These are phyloP conservation scores for Parafenestella ontariensis DNA, from an alignment of 2,329 filamentous ascomycete genomes.

Conservation along the genomic window DNA sequence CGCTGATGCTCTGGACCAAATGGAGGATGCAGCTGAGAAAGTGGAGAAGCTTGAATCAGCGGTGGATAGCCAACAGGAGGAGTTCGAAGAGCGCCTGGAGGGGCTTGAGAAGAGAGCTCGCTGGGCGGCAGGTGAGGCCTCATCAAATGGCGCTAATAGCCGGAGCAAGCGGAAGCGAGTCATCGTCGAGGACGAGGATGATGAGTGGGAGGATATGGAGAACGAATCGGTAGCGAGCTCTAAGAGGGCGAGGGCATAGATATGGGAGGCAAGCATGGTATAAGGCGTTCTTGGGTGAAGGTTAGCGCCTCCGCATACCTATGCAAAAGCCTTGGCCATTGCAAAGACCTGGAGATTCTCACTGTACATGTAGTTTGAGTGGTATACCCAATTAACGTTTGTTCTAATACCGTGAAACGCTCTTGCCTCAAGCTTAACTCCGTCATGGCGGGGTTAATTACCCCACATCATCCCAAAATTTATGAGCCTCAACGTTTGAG, in stretches of 20 bases:
- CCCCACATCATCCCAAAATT: constrained; percentile 36
- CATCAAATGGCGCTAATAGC: constrained; percentile 19
- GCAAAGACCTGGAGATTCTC: too few species aligned
- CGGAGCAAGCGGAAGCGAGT: constrained; percentile 46
- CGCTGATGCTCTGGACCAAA: constrained; percentile 71
- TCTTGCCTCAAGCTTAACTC: not conserved
- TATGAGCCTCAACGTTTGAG: constrained; percentile 3
- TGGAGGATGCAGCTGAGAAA: constrained; percentile 69
- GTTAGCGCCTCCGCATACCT: not conserved
- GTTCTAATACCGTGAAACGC: not conserved
- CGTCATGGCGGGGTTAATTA: constrained; percentile 24
- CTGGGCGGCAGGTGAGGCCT: constrained; percentile 25
- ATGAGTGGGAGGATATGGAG: constrained; percentile 47
- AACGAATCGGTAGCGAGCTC: constrained; percentile 35
- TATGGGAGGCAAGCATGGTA: not conserved
- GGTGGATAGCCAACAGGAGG: constrained; percentile 71
- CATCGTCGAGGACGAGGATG: constrained; percentile 48
- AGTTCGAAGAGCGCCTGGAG: constrained; percentile 73
- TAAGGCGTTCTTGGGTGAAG: not conserved
- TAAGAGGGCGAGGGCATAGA: constrained; percentile 34
- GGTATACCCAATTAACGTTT: constrained; percentile 10
- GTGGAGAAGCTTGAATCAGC: constrained; percentile 76
- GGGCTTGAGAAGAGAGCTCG: constrained; percentile 47
- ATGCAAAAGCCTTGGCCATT: not conserved
- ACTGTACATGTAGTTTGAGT: constrained; percentile 5